Evolutionary conservation across 352 stramenopile species (phyloP), one percentile per base, ranked within the genome.

Genomic region (Phytophthora crassamura): DNA sequence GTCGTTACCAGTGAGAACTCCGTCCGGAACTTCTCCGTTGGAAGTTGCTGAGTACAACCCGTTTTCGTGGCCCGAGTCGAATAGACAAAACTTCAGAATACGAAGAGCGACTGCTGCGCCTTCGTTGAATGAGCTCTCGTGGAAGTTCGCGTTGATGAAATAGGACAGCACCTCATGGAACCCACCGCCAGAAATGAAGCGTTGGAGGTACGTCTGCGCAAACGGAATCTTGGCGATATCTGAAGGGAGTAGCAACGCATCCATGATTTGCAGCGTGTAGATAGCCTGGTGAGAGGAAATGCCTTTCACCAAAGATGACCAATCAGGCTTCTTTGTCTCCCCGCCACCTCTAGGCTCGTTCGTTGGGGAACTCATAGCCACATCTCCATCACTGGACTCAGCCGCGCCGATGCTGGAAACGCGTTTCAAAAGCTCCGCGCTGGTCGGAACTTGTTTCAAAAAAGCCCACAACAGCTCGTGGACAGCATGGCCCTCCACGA

Each of bases 221-320:
- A 90, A 91, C n/a, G 55, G 48, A 20, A 78, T 69, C 47, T 90
- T 87, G 5, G 70, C 68, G 12, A 58, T 51, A 58, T 93, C 82
- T 2, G 88, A 92, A 25, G 88, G 88, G 16, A 95, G 69, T 7
- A 96, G 64, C 33, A 93, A 63, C 14, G 86, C 87, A 59, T 96
- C 86, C 59, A 96, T 90, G 55, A 95, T 94, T 64, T 96, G 86
- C 7, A 96, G 60, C 16, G 87, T 93, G 74, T 96, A 96, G 43
- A 95, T 88, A 7, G 88, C 85, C 57, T 90, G 80, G 47, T 94
- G 88, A 11, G 87, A 85, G 4, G 88, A 92, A n/a, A 79, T 77
- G 38, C 80, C 82, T 41, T 86, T 77, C 11, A 94, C 47, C 56
- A 94, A 58, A 11, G 79, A 84, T 38, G 82, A 83, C 86, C 84